Percentiles rank a stretch among this genome's conserved stretches.
Conservation (phyloP, 768 basidiomycete genomes). For the Tephrocybe sp. region DNA sequence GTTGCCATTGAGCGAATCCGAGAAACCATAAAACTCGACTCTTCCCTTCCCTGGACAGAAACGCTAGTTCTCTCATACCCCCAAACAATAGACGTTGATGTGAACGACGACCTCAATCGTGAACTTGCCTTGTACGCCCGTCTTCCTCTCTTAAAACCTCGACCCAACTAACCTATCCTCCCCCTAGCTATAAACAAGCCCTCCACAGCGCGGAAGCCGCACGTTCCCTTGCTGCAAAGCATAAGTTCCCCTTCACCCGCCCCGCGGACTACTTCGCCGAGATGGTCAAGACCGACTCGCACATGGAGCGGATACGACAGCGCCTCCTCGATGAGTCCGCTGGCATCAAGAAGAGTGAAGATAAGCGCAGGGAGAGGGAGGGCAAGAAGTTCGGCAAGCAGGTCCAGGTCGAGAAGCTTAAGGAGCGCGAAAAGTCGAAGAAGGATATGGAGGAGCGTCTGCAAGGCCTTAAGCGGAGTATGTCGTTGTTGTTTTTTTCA, state of each 20-base stretch:
- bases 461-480: constrained; percentile 89
- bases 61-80: constrained; percentile 75
- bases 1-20: constrained; percentile 80
- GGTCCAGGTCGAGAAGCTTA: constrained; percentile 92
- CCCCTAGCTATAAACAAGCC: constrained; percentile 89
- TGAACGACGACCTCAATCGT: constrained; percentile 87
- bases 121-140: constrained; percentile 89
- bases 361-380: constrained; percentile 87
- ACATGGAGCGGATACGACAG: constrained; percentile 97
- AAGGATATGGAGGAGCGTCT: constrained; percentile 90
- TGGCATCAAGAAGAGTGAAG: constrained; percentile 87
- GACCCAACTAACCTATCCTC: not conserved
- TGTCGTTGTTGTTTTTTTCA: constrained; percentile 23
- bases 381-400: constrained; percentile 99
- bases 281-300: constrained; percentile 96
- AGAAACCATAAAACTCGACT: constrained; percentile 72
- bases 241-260: constrained; percentile 84
- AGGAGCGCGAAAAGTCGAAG: constrained; percentile 85
- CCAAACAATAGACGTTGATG: constrained; percentile 70
- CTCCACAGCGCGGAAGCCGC: constrained; percentile 80
- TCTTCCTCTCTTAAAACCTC: not conserved
- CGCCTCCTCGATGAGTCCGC: constrained; percentile 86
- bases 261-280: constrained; percentile 96
- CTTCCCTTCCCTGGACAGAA: constrained; percentile 82
- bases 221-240: constrained; percentile 71